These are phyloP conservation scores for Knufia petricola DNA, from an alignment of 2,329 filamentous ascomycete genomes.

Conservation along the genomic window DNA sequence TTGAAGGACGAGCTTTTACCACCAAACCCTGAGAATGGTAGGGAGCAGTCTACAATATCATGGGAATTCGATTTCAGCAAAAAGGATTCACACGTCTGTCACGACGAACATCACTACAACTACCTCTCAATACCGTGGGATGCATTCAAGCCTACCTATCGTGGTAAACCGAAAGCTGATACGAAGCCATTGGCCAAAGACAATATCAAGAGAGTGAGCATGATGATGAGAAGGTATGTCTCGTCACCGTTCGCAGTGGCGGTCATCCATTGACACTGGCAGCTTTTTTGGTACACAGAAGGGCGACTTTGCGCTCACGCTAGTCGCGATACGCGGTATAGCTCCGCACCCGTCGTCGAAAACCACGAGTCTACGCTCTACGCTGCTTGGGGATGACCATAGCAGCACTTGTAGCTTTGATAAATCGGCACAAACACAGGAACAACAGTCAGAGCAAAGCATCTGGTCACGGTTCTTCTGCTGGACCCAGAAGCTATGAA, in stretches of 20 bases:
- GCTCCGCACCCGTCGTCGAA: too few species aligned
- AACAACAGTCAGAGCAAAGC: too few species aligned
- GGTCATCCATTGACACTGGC: constrained; percentile 16
- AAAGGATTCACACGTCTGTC: not conserved
- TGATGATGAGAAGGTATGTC: constrained; percentile 70
- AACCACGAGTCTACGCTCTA: too few species aligned
- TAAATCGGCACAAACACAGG: too few species aligned
- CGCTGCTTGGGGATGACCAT: too few species aligned
- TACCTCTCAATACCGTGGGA: constrained; percentile 52
- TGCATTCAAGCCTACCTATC: constrained; percentile 61
- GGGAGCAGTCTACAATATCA: constrained; percentile 61
- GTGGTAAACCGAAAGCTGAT: constrained; percentile 54
- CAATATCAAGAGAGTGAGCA: constrained; percentile 55
- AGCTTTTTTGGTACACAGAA: constrained; percentile 70
- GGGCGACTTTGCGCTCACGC: constrained; percentile 51
- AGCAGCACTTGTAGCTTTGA: too few species aligned
- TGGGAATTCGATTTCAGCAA: constrained; percentile 62
- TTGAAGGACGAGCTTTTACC: constrained; percentile 61
- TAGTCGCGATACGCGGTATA: too few species aligned
- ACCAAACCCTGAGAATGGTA: constrained; percentile 48
- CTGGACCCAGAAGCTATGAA: too few species aligned
- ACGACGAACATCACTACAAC: constrained; percentile 13
- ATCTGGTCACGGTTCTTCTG: too few species aligned
- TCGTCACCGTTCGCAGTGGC: not conserved
- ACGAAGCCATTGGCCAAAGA: constrained; percentile 49